Evolutionary conservation across 768 basidiomycete genomes (phyloP).

Genomic region (Astraeus odoratus): DNA sequence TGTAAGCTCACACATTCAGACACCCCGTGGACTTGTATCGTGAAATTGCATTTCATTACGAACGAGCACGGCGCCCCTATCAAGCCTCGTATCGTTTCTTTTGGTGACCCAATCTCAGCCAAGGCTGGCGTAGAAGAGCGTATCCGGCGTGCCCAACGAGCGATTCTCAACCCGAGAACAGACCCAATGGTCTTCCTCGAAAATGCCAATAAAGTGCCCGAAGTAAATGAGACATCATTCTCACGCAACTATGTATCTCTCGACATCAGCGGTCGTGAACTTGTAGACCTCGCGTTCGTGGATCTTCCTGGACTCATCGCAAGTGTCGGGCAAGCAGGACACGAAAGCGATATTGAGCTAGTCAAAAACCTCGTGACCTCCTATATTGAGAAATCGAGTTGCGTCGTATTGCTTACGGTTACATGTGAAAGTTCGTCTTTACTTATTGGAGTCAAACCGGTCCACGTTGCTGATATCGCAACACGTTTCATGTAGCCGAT

Average conservation of each 20-base stretch:
- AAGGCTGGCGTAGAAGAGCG: conserved; percentile 41
- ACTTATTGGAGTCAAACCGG: conserved; percentile 29
- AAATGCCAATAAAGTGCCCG: conserved; percentile 6
- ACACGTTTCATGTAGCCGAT: conserved; percentile 34
- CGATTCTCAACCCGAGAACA: conserved; percentile 42
- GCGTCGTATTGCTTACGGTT: conserved; percentile 46
- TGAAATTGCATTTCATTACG: conserved; percentile 37
- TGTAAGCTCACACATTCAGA: conserved; percentile 24
- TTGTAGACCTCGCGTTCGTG: conserved; percentile 34
- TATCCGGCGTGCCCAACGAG: conserved; percentile 55
- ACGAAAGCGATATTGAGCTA: conserved; percentile 34
- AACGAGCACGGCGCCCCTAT: conserved; percentile 24
- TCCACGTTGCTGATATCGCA: background rate
- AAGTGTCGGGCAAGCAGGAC: conserved; percentile 48
- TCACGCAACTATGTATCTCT: conserved; percentile 37
- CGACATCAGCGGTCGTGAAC: conserved; percentile 32
- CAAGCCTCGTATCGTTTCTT: conserved; percentile 26
- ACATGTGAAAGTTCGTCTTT: conserved; percentile 37
- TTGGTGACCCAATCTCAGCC: conserved; percentile 37
- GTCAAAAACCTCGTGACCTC: conserved; percentile 44
- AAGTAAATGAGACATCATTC: conserved; percentile 22
- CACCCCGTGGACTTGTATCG: conserved; percentile 29
- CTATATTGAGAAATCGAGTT: conserved; percentile 41
- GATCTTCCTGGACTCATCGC: conserved; percentile 31
- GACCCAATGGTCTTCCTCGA: conserved; percentile 16